Base-by-base conservation (phyloP, 495 filamentous ascomycete genomes). In the Emericellopsis terricola region DNA sequence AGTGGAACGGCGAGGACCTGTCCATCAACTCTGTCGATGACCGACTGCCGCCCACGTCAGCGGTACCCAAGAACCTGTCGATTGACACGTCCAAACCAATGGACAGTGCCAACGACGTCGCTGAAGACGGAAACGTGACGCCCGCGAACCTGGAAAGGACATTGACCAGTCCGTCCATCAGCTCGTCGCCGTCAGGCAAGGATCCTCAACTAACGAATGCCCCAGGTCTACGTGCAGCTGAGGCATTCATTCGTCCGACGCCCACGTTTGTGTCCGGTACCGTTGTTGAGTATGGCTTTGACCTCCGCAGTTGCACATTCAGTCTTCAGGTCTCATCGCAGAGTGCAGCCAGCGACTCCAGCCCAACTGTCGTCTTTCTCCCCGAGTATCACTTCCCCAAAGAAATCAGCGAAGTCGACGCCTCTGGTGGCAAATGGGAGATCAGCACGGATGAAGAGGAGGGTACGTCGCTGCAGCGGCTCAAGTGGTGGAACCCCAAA, bases 1-100 rank as follows among this genome's bases (percentile, higher is more conserved):
- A 82, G 29, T 97, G 89, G 89, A 96, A 97, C 41, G 89, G 89
- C 19, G 89, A 97, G 45, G 89, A 97, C 56, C 60, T 97, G 13
- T 93, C 83, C 6, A 91, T 97, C 21, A 80, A 71, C 46, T 93
- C 82, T 0, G 39, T 63, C 2, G 85, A 97, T 42, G 89, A 97
- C 47, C 68, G 68, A 15, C 65, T 73, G 16, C 61, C 92, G 0
- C 71, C 73, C 10, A 51, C 65, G 50, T 55, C 60, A 39, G 48
- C 57, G 16, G 23, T 62, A 14, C 65, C 57, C 8, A 52, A 38
- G 15, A 50, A 48, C 2, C 45, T 51, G 3, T 55, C 58, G 18
- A 19, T 24, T 3, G 27, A 45, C 18, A 39, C 53, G 0, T 53
- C 44, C 33, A 42, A 51, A 20, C 42, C 50, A 15, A 50, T 50